A percentile compares a stretch with the other conserved stretches of the same genome.
phyloP scores from a whole-genome alignment of 441 rosid species.

The Macaranga tanarius region DNA sequence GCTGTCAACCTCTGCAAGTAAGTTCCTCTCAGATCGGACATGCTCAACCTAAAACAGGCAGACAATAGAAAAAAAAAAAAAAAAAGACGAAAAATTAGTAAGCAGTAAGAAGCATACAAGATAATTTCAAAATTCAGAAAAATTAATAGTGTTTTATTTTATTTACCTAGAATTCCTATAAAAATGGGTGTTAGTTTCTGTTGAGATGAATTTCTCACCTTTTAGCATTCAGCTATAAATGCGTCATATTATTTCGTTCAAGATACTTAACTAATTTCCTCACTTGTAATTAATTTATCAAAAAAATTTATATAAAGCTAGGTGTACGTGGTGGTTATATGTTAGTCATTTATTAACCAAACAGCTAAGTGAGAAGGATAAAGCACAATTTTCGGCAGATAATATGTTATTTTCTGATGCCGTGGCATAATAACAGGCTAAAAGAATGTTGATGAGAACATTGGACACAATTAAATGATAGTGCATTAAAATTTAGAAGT shows the following conservation, averaged over 20 bases:
- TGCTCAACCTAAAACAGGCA: slow-evolving; percentile 70
- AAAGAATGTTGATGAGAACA: neutral
- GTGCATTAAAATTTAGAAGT: neutral
- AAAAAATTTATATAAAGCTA: neutral
- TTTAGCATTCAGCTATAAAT: neutral
- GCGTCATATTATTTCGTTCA: neutral
- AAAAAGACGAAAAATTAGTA: slow-evolving; percentile 9
- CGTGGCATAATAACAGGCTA: neutral
- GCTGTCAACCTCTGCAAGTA: slow-evolving; percentile 93
- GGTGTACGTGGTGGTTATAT: neutral
- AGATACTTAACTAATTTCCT: neutral
- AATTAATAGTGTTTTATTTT: neutral
- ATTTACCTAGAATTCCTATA: neutral
- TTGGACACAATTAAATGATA: neutral
- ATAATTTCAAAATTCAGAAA: slow-evolving; percentile 10
- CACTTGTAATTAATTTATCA: neutral
- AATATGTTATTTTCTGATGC: neutral
- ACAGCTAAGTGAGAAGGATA: neutral
- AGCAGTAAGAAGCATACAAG: neutral
- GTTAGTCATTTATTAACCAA: neutral
- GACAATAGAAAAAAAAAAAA: slow-evolving; percentile 11
- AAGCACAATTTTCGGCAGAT: neutral
- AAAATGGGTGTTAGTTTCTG: neutral
- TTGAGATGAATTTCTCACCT: neutral
- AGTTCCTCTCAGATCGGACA: slow-evolving; percentile 94